Conservation (phyloP, 352 stramenopile species). For the Achlya hypogyna region DNA sequence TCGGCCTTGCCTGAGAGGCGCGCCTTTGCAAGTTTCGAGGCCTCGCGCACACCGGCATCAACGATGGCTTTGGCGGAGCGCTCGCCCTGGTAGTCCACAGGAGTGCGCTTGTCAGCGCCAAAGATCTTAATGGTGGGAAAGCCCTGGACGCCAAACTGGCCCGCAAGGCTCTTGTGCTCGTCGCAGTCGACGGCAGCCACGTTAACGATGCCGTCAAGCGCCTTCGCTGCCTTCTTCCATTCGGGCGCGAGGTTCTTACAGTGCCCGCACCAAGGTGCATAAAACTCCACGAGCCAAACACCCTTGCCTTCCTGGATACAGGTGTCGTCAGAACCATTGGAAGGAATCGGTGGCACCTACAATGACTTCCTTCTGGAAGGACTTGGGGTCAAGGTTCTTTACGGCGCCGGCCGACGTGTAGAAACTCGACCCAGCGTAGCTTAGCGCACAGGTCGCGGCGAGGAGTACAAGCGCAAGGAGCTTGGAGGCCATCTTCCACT, state of each 20-base stretch:
- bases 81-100: slow-evolving; percentile 66
- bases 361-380: slow-evolving; percentile 55
- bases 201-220: slow-evolving; percentile 83
- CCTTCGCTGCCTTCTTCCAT: slow-evolving; percentile 86
- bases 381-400: slow-evolving; percentile 60
- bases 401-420: slow-evolving; percentile 60
- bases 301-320: slow-evolving; percentile 43
- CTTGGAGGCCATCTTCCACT: slow-evolving; percentile 11
- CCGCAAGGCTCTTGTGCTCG: slow-evolving; percentile 73
- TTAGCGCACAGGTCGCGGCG: slow-evolving; percentile 27
- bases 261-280: slow-evolving; percentile 92
- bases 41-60: slow-evolving; percentile 60
- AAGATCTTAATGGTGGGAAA: slow-evolving; percentile 95
- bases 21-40: slow-evolving; percentile 67
- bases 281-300: slow-evolving; percentile 93
- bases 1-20: slow-evolving; percentile 52
- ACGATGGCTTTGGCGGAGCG: slow-evolving; percentile 80
- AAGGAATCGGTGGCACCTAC: slow-evolving; percentile 18
- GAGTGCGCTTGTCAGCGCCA: slow-evolving; percentile 66
- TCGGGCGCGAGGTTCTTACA: slow-evolving; percentile 90
- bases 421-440: slow-evolving; percentile 29
- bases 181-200: slow-evolving; percentile 82
- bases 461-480: slow-evolving; percentile 26
- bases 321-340: background rate
- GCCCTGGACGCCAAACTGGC: slow-evolving; percentile 82